Conservation (phyloP, 2,329 filamentous ascomycete genomes). For the Didymella sp. region DNA sequence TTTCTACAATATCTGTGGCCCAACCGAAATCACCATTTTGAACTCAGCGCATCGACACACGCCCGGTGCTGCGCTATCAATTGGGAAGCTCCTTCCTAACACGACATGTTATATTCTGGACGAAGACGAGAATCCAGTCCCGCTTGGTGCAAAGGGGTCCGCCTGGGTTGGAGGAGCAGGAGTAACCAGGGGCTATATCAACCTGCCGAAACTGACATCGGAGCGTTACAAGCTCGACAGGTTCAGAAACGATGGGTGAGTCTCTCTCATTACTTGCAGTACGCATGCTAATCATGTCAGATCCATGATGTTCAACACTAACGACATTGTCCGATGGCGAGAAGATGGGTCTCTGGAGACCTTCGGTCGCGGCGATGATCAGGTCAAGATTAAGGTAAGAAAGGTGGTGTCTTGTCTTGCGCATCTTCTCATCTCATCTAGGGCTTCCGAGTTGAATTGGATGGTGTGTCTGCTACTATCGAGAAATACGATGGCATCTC, state of each 20-base stretch:
- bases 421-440: constrained; percentile 21
- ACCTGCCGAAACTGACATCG: constrained; percentile 59
- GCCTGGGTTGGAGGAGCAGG: constrained; percentile 66
- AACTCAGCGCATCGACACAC: constrained; percentile 63
- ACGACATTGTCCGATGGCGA: constrained; percentile 64
- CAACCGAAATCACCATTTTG: constrained; percentile 66
- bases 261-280: neutral
- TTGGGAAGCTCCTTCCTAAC: constrained; percentile 64
- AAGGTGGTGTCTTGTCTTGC: no score
- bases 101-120: constrained; percentile 64
- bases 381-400: constrained; percentile 64
- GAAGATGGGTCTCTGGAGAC: constrained; percentile 62
- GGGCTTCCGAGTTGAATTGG: constrained; percentile 68
- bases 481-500: constrained; percentile 48
- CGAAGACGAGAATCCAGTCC: constrained; percentile 55
- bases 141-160: constrained; percentile 57
- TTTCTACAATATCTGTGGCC: constrained; percentile 63
- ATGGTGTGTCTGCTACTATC: constrained; percentile 58
- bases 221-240: constrained; percentile 59
- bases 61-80: constrained; percentile 57
- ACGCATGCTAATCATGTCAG: constrained; percentile 17
- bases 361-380: constrained; percentile 66
- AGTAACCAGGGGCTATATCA: constrained; percentile 64
- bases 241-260: constrained; percentile 61
- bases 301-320: constrained; percentile 65